phyloP scores from a whole-genome alignment of 768 basidiomycete species.

The Psilocybe cubensis region DNA sequence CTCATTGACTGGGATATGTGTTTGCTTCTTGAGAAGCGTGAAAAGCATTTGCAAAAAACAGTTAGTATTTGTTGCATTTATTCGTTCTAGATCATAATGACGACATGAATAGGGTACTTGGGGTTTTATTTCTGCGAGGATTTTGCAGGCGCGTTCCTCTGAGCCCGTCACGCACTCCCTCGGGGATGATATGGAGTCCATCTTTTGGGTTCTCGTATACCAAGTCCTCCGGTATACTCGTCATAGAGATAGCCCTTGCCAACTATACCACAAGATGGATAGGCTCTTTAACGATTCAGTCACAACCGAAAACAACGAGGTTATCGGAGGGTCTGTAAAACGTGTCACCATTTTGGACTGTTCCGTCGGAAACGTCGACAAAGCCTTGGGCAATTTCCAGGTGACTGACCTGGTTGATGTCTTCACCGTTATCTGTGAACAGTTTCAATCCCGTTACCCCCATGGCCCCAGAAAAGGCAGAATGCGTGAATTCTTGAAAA shows the following conservation, averaged over 20 bases:
- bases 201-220: not conserved
- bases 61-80: too few species aligned
- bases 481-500: too few species aligned
- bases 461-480: too few species aligned
- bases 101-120: not conserved
- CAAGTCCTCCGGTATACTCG: not conserved
- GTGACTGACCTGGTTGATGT: not conserved
- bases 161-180: not conserved
- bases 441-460: not conserved
- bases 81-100: too few species aligned
- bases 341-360: not conserved
- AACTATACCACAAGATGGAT: not conserved
- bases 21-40: not conserved
- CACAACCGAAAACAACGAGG: not conserved
- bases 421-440: not conserved
- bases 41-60: too few species aligned
- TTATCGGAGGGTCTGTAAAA: not conserved
- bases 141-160: not conserved
- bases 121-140: not conserved
- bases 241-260: not conserved
- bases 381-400: not conserved
- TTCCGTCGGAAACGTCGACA: not conserved
- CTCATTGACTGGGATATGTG: not conserved
- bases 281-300: not conserved
- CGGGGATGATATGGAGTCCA: not conserved